Percentiles rank a stretch among this genome's conserved stretches.
Conservation (phyloP, 1,284 basidiomycete genomes). For the Laetiporus sulphureus region DNA sequence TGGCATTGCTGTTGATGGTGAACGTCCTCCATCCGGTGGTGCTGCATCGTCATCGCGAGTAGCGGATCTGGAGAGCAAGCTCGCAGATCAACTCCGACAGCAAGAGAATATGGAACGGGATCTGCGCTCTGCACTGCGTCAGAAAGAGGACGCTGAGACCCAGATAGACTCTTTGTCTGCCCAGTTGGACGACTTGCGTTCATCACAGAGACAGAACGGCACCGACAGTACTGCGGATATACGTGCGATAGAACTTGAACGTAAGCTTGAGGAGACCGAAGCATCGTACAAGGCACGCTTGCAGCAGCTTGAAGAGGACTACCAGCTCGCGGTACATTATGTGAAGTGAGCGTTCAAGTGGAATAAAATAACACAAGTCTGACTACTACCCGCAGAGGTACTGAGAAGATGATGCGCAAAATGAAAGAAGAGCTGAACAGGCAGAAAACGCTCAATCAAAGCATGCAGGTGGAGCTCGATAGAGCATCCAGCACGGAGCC, state of each 20-base stretch:
- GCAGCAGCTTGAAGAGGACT: slow-evolving; percentile 90
- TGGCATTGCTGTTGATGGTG: slow-evolving; percentile 73
- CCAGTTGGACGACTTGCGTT: slow-evolving; percentile 60
- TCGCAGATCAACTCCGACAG: slow-evolving; percentile 64
- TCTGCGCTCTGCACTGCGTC: slow-evolving; percentile 53
- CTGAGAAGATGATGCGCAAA: slow-evolving; percentile 97
- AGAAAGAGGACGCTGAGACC: slow-evolving; percentile 68
- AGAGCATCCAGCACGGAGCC: slow-evolving; percentile 55
- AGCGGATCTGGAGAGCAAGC: slow-evolving; percentile 67
- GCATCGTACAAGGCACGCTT: slow-evolving; percentile 68
- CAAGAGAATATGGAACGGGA: slow-evolving; percentile 74
- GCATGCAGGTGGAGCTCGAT: slow-evolving; percentile 80
- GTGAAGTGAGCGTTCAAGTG: slow-evolving; percentile 67
- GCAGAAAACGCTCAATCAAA: slow-evolving; percentile 76
- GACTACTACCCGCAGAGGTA: slow-evolving; percentile 60
- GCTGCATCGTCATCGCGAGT: slow-evolving; percentile 45
- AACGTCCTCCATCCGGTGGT: slow-evolving; percentile 44
- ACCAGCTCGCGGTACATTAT: slow-evolving; percentile 88
- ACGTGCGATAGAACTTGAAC: slow-evolving; percentile 62
- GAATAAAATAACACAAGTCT: slow-evolving; percentile 17
- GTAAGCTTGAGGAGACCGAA: slow-evolving; percentile 75
- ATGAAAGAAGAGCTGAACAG: slow-evolving; percentile 94
- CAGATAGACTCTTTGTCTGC: slow-evolving; percentile 58
- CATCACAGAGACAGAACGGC: slow-evolving; percentile 35
- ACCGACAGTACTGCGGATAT: slow-evolving; percentile 35